phyloP scores from a whole-genome alignment of 352 stramenopile species.

The Phytophthora sojae region DNA sequence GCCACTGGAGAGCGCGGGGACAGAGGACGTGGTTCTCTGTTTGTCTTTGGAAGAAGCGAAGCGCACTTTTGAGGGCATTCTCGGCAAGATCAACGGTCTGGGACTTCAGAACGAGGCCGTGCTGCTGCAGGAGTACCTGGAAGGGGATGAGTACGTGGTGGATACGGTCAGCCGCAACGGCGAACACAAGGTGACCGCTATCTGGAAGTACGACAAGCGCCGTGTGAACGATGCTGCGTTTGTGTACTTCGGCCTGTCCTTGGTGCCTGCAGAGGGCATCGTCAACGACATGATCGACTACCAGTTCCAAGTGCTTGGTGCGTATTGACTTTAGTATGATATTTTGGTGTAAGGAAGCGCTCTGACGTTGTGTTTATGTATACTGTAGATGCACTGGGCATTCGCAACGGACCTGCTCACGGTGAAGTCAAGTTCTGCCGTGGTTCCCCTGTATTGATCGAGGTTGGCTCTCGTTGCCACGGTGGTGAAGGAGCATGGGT shows the following conservation, averaged over 20 bases:
- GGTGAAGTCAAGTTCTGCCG: slow-evolving; percentile 89
- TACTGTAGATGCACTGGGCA: slow-evolving; percentile 63
- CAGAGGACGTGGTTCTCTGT: slow-evolving; percentile 85
- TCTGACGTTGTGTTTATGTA: slow-evolving; percentile 10
- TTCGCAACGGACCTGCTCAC: slow-evolving; percentile 79
- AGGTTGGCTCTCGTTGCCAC: slow-evolving; percentile 96
- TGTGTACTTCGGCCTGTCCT: slow-evolving; percentile 93
- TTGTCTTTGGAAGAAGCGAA: slow-evolving; percentile 76
- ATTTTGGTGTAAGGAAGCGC: not conserved
- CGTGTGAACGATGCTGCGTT: slow-evolving; percentile 94
- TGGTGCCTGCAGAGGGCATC: slow-evolving; percentile 72
- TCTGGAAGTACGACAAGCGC: slow-evolving; percentile 99
- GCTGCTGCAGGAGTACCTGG: slow-evolving; percentile 94
- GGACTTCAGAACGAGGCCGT: slow-evolving; percentile 88
- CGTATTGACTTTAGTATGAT: slow-evolving; percentile 6
- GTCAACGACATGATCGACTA: slow-evolving; percentile 88
- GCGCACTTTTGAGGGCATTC: slow-evolving; percentile 85
- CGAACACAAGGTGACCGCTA: slow-evolving; percentile 94
- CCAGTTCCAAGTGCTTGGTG: slow-evolving; percentile 78
- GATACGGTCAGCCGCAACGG: slow-evolving; percentile 95
- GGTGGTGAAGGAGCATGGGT: slow-evolving; percentile 95
- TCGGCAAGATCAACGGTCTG: slow-evolving; percentile 89
- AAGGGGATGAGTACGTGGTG: slow-evolving; percentile 96
- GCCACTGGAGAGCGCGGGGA: slow-evolving; percentile 80
- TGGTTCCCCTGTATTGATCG: slow-evolving; percentile 92